These are phyloP conservation scores for Cruciata laevipes DNA, from an alignment of 257 asterid species.

Conservation along the genomic window DNA sequence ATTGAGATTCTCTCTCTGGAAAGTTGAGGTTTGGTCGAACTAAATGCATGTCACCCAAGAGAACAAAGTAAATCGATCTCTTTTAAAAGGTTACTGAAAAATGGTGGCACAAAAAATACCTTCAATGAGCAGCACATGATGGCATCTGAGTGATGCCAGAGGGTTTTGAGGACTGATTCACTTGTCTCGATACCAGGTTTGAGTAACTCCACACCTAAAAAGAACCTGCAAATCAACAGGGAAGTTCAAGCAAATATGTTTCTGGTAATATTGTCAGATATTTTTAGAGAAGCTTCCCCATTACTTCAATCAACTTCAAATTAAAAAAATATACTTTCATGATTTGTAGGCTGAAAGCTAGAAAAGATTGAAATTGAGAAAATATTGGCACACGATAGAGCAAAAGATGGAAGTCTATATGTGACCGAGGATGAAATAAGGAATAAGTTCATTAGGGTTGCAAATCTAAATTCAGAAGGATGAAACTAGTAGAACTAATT, in stretches of 20 bases:
- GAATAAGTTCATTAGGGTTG: too few relatives aligned
- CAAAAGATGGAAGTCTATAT: too few relatives aligned
- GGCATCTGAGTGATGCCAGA: conserved; percentile 94
- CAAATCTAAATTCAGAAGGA: not conserved
- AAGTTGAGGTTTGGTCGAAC: not conserved
- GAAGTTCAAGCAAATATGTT: not conserved
- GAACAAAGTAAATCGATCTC: not conserved
- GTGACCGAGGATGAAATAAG: too few relatives aligned
- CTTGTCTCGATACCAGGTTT: conserved; percentile 59
- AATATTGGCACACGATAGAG: too few relatives aligned
- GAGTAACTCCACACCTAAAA: conserved; percentile 77
- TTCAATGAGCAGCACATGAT: conserved; percentile 82
- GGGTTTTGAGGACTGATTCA: conserved; percentile 58
- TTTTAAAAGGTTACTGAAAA: not conserved
- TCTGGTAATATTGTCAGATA: not conserved
- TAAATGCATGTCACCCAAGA: not conserved
- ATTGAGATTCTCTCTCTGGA: not conserved
- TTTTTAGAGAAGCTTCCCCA: too few relatives aligned
- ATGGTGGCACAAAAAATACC: conserved; percentile 28
- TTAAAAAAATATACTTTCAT: too few relatives aligned
- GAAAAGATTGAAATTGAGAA: too few relatives aligned
- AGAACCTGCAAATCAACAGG: conserved; percentile 38
- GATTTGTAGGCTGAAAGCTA: too few relatives aligned
- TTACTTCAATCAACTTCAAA: too few relatives aligned
- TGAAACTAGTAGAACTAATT: not conserved